phyloP scores from a whole-genome alignment of 352 stramenopile species.

The Phytophthora idaei region DNA sequence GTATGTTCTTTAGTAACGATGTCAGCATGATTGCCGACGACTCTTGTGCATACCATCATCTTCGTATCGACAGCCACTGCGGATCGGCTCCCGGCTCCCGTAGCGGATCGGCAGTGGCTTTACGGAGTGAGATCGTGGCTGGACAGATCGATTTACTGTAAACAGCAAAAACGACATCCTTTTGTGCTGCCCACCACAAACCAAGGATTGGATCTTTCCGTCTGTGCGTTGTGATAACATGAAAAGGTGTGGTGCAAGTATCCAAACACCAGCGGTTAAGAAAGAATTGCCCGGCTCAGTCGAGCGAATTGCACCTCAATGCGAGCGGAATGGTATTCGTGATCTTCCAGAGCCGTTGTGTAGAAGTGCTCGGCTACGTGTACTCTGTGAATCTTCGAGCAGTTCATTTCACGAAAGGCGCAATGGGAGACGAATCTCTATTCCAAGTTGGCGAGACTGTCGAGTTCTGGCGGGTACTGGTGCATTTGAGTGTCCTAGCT shows the following conservation, averaged over 20 bases:
- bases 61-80: no score
- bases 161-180: not conserved
- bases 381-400: no score
- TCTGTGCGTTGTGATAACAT: not conserved
- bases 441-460: not conserved
- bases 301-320: no score
- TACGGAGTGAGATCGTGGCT: not conserved
- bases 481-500: slow-evolving; percentile 3
- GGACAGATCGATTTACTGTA: no score
- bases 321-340: no score
- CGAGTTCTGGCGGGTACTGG: slow-evolving; percentile 1
- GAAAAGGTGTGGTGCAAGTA: no score
- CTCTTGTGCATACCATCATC: no score
- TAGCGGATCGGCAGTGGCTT: not conserved
- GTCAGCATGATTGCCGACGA: no score
- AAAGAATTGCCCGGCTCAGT: slow-evolving; percentile 4
- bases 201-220: slow-evolving; percentile 1
- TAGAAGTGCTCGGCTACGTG: no score
- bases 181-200: slow-evolving; percentile 4
- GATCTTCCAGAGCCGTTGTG: no score
- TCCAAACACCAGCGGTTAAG: not conserved
- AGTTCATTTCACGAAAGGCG: not conserved
- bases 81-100: not conserved
- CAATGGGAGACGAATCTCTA: not conserved
- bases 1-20: no score